phyloP scores from a whole-genome alignment of 306 rosid genomes.

The Lathyrus aphaca region DNA sequence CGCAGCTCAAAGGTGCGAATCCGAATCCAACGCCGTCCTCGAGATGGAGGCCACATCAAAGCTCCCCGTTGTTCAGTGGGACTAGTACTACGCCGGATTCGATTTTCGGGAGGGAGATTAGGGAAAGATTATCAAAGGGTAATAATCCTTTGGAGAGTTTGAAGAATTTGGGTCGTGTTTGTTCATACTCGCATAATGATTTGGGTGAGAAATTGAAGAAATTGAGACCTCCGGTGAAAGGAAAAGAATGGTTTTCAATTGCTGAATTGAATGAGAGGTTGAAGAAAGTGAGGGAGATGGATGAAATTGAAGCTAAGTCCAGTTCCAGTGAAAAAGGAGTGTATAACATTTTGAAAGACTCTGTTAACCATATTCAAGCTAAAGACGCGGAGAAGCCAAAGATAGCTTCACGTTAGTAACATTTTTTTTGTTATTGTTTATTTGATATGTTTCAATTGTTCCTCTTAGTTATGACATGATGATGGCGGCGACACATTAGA shows the following conservation, averaged over 20 bases:
- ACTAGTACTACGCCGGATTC: slow-evolving; percentile 34
- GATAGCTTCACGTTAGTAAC: slow-evolving; percentile 40
- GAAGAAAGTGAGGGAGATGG: slow-evolving; percentile 59
- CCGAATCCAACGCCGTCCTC: slow-evolving; percentile 15
- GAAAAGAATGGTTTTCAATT: slow-evolving; percentile 57
- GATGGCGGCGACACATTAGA: not conserved
- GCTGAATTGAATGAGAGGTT: slow-evolving; percentile 72
- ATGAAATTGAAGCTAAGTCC: slow-evolving; percentile 42
- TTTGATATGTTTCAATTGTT: slow-evolving; percentile 7
- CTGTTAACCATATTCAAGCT: not conserved
- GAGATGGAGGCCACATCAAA: not conserved
- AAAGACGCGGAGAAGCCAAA: slow-evolving; percentile 2
- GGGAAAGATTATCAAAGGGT: slow-evolving; percentile 23
- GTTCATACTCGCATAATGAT: slow-evolving; percentile 40
- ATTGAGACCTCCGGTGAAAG: slow-evolving; percentile 63
- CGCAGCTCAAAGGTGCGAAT: not conserved
- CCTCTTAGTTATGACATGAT: slow-evolving; percentile 11
- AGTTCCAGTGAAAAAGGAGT: too few species aligned
- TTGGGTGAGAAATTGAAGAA: slow-evolving; percentile 66
- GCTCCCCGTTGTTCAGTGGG: slow-evolving; percentile 35
- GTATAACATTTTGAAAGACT: not conserved
- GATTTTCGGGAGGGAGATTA: slow-evolving; percentile 50
- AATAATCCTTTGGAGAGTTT: not conserved
- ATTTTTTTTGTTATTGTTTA: not conserved
- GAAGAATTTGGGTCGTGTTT: slow-evolving; percentile 38